Evolutionary conservation across 2,329 filamentous ascomycete genomes (phyloP).

Genomic region (Venturiaceae sp.): DNA sequence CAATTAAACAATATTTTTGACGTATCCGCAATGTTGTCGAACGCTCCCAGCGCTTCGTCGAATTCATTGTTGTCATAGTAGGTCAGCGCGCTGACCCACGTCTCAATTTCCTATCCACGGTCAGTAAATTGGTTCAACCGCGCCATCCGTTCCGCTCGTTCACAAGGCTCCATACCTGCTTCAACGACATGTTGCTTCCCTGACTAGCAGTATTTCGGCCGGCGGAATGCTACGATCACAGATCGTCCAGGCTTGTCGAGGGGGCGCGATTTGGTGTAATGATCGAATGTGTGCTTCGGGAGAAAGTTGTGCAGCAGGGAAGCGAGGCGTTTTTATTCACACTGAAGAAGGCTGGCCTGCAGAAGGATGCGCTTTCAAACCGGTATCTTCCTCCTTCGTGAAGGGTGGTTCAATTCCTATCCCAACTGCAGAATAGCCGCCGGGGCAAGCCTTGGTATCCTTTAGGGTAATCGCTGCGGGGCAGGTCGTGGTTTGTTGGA

Average conservation of each 20-base stretch:
- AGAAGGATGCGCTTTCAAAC: background rate
- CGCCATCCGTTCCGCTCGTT: background rate
- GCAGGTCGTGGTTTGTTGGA: background rate
- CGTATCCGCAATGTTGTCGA: conserved; percentile 82
- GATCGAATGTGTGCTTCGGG: conserved; percentile 33
- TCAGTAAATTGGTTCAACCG: background rate
- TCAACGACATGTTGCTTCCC: conserved; percentile 8
- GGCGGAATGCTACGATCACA: background rate
- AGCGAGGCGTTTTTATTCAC: background rate
- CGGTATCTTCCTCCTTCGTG: background rate
- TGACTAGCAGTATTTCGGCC: conserved; percentile 2
- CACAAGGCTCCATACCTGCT: conserved; percentile 6
- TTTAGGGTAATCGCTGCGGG: background rate
- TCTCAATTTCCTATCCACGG: conserved; percentile 82
- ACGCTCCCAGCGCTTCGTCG: conserved; percentile 74
- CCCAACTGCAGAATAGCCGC: conserved; percentile 1
- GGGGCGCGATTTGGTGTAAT: background rate
- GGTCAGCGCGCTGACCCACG: conserved; percentile 84
- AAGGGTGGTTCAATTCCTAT: background rate
- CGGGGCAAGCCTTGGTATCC: background rate
- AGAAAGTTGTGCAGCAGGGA: conserved; percentile 13
- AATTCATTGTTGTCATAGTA: conserved; percentile 98
- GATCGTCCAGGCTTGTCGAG: conserved; percentile 10
- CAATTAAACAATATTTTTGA: conserved; percentile 99
- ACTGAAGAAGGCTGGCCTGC: background rate